phyloP scores from a whole-genome alignment of 306 rosid genomes.

The Fagus sylvatica region DNA sequence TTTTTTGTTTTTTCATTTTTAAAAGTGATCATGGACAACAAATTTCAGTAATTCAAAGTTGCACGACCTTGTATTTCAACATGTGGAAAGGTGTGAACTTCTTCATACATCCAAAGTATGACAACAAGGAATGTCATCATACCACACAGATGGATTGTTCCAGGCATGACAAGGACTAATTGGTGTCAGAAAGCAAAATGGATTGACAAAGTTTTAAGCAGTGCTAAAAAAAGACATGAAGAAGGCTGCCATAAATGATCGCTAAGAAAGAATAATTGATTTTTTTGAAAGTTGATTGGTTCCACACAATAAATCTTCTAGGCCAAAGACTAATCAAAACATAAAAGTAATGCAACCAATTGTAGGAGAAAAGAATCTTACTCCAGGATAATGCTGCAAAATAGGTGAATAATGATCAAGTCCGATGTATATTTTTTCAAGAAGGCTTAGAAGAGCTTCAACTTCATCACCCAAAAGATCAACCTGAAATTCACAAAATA shows the following conservation, averaged over 20 bases:
- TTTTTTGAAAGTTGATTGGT: not conserved
- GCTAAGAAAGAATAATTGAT: not conserved
- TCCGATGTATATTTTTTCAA: slow-evolving; percentile 66
- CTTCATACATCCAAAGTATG: too few species aligned
- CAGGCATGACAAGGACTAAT: too few species aligned
- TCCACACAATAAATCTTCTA: slow-evolving; percentile 4
- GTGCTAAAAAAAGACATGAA: not conserved
- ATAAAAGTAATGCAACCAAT: not conserved
- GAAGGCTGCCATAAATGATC: not conserved
- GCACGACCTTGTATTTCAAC: too few species aligned
- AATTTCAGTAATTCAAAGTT: too few species aligned
- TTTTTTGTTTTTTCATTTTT: not conserved
- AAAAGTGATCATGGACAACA: not conserved
- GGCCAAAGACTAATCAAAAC: not conserved
- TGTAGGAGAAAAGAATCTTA: slow-evolving; percentile 32
- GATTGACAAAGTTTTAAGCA: too few species aligned
- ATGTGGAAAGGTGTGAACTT: too few species aligned
- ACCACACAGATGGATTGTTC: too few species aligned
- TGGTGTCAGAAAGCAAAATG: not conserved
- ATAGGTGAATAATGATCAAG: slow-evolving; percentile 96
- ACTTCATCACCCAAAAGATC: slow-evolving; percentile 91
- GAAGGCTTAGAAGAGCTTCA: slow-evolving; percentile 60
- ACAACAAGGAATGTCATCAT: too few species aligned
- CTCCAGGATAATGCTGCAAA: slow-evolving; percentile 93
- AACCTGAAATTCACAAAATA: slow-evolving; percentile 63